Evolutionary conservation across 1,139 yeast species (phyloP).

Genomic region (Geotrichum histeridarum): DNA sequence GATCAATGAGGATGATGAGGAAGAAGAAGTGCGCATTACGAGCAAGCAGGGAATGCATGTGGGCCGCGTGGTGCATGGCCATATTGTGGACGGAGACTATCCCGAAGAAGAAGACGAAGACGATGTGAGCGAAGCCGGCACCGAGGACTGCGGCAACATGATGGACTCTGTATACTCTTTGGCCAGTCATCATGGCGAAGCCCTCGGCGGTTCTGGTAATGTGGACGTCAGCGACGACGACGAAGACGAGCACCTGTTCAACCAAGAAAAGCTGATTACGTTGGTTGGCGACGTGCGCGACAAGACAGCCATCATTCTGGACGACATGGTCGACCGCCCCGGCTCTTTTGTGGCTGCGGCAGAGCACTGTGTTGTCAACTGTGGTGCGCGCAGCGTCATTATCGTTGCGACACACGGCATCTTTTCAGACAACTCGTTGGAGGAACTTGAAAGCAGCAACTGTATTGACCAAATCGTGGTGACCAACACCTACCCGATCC

Average conservation of each 20-base stretch:
- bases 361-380: slow-evolving; percentile 87
- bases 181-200: slow-evolving; percentile 34
- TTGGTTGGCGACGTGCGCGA: slow-evolving; percentile 92
- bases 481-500: slow-evolving; percentile 92
- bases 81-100: slow-evolving; percentile 81
- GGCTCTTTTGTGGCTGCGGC: slow-evolving; percentile 94
- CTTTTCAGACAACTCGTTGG: slow-evolving; percentile 81
- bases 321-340: slow-evolving; percentile 96
- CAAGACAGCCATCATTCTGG: slow-evolving; percentile 87
- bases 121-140: slow-evolving; percentile 18
- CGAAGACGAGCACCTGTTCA: slow-evolving; percentile 44
- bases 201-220: slow-evolving; percentile 80
- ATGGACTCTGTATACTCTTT: slow-evolving; percentile 19
- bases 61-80: slow-evolving; percentile 94
- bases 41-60: slow-evolving; percentile 82
- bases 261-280: slow-evolving; percentile 75
- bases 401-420: slow-evolving; percentile 95
- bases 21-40: slow-evolving; percentile 63
- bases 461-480: slow-evolving; percentile 87
- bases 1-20: slow-evolving; percentile 44
- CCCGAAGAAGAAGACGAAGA: slow-evolving; percentile 26
- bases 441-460: slow-evolving; percentile 66
- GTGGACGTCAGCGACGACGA: slow-evolving; percentile 73
- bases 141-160: slow-evolving; percentile 14
- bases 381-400: slow-evolving; percentile 90